phyloP scores from a whole-genome alignment of 1,284 basidiomycete species.

The Trametes versicolor region DNA sequence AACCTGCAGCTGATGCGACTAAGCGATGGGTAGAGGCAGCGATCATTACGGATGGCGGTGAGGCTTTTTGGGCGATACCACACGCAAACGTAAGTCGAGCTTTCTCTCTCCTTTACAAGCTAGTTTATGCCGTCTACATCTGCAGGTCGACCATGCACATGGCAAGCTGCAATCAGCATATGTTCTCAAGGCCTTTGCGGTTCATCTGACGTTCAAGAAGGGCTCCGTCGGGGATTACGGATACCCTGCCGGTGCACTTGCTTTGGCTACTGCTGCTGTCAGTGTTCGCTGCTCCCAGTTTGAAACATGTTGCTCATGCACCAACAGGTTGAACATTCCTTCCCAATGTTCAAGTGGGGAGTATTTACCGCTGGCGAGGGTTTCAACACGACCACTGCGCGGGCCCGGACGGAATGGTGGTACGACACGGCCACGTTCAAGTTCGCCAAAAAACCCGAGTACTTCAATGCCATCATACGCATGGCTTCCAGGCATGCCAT shows the following conservation, averaged over 20 bases:
- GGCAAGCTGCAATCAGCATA: not conserved
- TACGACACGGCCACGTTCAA: not conserved
- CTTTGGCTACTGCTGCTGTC: not conserved
- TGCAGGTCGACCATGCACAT: no score
- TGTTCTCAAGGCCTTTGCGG: not conserved
- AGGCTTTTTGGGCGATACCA: not conserved
- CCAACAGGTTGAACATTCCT: not conserved
- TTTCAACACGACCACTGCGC: not conserved
- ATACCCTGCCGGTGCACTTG: slow-evolving; percentile 3
- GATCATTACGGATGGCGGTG: not conserved
- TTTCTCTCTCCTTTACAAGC: not conserved
- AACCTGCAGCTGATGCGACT: not conserved
- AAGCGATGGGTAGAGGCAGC: not conserved
- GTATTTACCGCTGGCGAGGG: not conserved
- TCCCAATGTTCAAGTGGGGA: not conserved
- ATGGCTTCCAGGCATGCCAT: not conserved
- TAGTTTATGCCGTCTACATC: not conserved
- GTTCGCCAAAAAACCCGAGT: not conserved
- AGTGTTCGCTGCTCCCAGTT: not conserved
- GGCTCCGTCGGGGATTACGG: not conserved
- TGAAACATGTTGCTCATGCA: not conserved
- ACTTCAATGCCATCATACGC: not conserved
- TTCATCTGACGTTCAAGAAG: not conserved
- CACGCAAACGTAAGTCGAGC: not conserved
- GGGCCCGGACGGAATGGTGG: not conserved